These are phyloP conservation scores for Backusella sp. DNA, from an alignment of 192 early-diverging fungal genomes.

Conservation along the genomic window DNA sequence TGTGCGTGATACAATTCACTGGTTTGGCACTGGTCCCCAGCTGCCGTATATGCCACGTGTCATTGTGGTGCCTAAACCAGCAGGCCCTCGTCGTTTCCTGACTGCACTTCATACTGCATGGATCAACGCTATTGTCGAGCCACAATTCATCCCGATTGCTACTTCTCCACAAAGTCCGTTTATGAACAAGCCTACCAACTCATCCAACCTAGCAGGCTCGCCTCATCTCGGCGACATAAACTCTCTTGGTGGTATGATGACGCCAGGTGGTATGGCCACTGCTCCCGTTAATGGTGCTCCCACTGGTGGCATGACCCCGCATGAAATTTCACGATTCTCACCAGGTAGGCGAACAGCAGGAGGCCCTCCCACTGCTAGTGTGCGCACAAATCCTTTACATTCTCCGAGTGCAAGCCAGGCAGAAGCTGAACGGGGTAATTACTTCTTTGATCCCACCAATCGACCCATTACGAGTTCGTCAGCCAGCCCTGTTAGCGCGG, in stretches of 20 bases:
- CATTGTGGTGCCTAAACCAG: slow-evolving; percentile 58
- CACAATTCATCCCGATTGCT: slow-evolving; percentile 52
- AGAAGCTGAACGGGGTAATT: slow-evolving; percentile 16
- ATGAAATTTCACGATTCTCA: slow-evolving; percentile 4
- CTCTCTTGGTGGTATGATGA: not conserved
- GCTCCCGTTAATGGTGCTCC: not conserved
- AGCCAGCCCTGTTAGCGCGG: not conserved
- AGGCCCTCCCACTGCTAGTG: not conserved
- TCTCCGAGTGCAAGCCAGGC: not conserved
- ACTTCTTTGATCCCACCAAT: slow-evolving; percentile 15
- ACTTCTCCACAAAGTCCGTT: slow-evolving; percentile 46
- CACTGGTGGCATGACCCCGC: not conserved
- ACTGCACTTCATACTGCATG: slow-evolving; percentile 56
- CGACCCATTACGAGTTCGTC: not conserved
- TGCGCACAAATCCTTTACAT: not conserved
- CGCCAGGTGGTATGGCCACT: not conserved
- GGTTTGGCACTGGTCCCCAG: slow-evolving; percentile 18
- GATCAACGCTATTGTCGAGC: slow-evolving; percentile 46
- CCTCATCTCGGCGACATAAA: not conserved
- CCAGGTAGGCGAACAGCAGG: slow-evolving; percentile 12
- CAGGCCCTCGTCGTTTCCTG: slow-evolving; percentile 59
- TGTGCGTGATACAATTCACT: slow-evolving; percentile 46
- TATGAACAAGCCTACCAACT: not conserved
- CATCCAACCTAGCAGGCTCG: not conserved
- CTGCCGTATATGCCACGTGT: slow-evolving; percentile 40